Base-by-base conservation (phyloP, 2,329 filamentous ascomycete genomes). In the Monilinia fructigena region DNA sequence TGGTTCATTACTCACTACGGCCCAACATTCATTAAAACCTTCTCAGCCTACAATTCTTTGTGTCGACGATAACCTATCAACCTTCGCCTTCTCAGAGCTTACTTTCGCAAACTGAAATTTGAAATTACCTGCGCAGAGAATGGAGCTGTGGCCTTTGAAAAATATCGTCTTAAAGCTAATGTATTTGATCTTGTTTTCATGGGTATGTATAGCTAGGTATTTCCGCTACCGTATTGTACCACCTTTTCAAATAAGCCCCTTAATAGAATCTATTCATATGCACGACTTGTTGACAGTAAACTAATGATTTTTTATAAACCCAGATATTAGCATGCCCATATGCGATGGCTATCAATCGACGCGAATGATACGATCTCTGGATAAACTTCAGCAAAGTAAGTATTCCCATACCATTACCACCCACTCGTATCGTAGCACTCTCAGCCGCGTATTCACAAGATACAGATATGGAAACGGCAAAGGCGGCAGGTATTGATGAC, bases 241-340 rank as follows among this genome's bases (percentile, higher is more conserved):
- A n/a, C 14, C 12, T 23, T 12, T 16, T 52, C 5, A 28, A 52
- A 12, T 28, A 50, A 14, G 74, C 80, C 12, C 73, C 80, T 40
- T 81, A 80, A 16, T 26, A 23, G 23, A 12, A 2, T 14, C 14
- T 7, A 38, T 23, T 35, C 31, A 38, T 50, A 7, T 14, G 31
- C 26, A n/a, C 20, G 18, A 26, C 14, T 18, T 3, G 5, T 50
- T 3, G n/a, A 48, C 1, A 20, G n/a, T 12, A 0, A 20, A 35
- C 63, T 54, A 31, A 62, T 16, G 16, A 8, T 4, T 26, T 26
- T 12, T 50, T 20, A 2, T 70, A 14, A 72, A 60, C 23, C 26
- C 71, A 77, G 83, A 85, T 70, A 78, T 85, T 6, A 81, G 80
- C 62, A 86, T 86, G 83, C 83, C 83, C 0, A 76, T 85, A 8